These are phyloP conservation scores for Capsicum pubescens DNA, from an alignment of 257 asterid genomes.

Conservation along the genomic window DNA sequence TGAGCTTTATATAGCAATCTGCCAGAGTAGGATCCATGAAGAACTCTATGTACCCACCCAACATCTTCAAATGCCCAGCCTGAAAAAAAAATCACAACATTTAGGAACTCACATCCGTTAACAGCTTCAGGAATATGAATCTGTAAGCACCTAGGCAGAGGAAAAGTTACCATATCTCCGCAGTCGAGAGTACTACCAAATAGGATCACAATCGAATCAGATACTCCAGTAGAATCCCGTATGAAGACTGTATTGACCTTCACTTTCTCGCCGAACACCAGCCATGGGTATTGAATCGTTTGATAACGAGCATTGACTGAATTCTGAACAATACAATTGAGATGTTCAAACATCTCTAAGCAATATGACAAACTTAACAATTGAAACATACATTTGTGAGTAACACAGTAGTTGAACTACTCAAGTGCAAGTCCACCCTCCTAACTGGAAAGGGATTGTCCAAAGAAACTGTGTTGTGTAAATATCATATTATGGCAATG, in stretches of 20 bases:
- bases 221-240: constrained; percentile 98
- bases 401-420: not conserved
- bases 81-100: constrained; percentile 38
- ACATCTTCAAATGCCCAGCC: constrained; percentile 90
- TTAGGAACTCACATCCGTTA: not conserved
- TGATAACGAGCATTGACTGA: constrained; percentile 98
- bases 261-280: constrained; percentile 96
- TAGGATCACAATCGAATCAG: constrained; percentile 94
- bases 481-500: constrained; percentile 14
- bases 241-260: constrained; percentile 92
- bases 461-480: not conserved
- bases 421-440: constrained; percentile 2
- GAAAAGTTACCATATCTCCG: constrained; percentile 66
- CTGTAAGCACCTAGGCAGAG: not conserved
- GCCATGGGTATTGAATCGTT: constrained; percentile 92
- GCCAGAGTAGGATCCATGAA: constrained; percentile 91
- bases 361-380: not conserved
- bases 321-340: constrained; percentile 59
- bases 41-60: constrained; percentile 85
- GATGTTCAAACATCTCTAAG: constrained; percentile 30
- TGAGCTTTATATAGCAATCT: constrained; percentile 83
- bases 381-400: not conserved
- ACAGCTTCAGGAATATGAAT: not conserved
- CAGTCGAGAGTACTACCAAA: constrained; percentile 79
- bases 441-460: constrained; percentile 14